Percentiles rank a stretch among this genome's conserved stretches.
phyloP scores from a whole-genome alignment of 2,329 filamentous ascomycete species.

The Penicillium frequentans region DNA sequence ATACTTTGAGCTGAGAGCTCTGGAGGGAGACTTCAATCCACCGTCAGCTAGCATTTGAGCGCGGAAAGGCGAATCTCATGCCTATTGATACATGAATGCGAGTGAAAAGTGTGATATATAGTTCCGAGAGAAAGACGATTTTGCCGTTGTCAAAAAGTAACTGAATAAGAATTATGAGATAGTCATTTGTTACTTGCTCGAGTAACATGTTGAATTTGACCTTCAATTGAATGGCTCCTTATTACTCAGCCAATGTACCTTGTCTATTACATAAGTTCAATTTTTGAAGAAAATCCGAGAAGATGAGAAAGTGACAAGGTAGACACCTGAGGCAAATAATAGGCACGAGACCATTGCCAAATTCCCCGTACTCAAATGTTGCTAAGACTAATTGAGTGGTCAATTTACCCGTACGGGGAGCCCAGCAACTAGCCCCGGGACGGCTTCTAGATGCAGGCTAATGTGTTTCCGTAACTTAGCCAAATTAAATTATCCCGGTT shows the following conservation, averaged over 20 bases:
- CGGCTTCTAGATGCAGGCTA: neutral
- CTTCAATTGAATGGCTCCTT: too few relatives aligned
- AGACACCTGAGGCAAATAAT: neutral
- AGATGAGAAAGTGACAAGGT: neutral
- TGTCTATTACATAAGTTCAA: too few relatives aligned
- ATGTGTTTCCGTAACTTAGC: neutral
- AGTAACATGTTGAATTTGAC: too few relatives aligned
- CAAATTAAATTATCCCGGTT: neutral
- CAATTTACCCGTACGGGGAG: neutral
- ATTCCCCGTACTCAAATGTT: neutral
- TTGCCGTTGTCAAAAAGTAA: too few relatives aligned
- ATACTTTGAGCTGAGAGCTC: neutral
- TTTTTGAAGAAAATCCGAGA: neutral
- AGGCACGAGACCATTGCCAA: neutral
- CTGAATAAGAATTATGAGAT: too few relatives aligned
- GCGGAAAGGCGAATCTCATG: neutral
- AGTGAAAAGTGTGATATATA: too few relatives aligned
- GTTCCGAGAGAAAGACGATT: too few relatives aligned
- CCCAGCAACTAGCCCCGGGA: neutral
- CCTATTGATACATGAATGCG: too few relatives aligned
- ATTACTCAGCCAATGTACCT: too few relatives aligned
- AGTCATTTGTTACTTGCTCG: too few relatives aligned
- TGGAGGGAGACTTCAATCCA: neutral
- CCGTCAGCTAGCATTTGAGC: neutral
- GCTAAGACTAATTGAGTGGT: constrained; percentile 22